Conservation (phyloP, 108 stramenopile genomes). For the Pseudonitzschia multiseries region DNA sequence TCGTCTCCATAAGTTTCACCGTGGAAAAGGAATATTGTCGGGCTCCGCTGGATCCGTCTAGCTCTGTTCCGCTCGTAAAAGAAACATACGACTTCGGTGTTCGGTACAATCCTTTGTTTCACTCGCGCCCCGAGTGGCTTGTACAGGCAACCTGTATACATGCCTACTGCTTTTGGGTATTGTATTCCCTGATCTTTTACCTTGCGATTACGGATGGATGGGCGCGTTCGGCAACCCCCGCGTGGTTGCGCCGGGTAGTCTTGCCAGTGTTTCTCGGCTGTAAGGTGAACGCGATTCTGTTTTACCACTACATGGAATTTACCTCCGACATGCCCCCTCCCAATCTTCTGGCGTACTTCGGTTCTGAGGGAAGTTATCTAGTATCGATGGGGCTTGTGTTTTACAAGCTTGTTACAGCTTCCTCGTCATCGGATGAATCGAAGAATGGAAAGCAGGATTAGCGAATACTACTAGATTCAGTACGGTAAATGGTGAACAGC, state of each 20-base stretch:
- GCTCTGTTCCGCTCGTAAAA: background rate
- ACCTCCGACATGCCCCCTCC: conserved; percentile 15
- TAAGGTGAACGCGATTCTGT: conserved; percentile 11
- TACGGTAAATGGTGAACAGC: background rate
- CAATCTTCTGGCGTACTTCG: conserved; percentile 11
- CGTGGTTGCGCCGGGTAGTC: background rate
- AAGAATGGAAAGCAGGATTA: background rate
- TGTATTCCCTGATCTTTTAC: conserved; percentile 3
- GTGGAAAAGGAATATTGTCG: conserved; percentile 10
- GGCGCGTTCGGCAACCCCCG: background rate
- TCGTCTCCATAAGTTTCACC: conserved; percentile 1
- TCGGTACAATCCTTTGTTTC: conserved; percentile 13
- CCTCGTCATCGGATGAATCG: background rate
- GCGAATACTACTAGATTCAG: too few species aligned
- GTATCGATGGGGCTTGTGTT: conserved; percentile 4
- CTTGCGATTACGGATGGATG: conserved; percentile 5
- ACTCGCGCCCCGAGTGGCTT: conserved; percentile 5
- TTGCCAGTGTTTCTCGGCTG: background rate
- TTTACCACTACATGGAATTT: conserved; percentile 21
- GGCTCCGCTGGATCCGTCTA: conserved; percentile 4
- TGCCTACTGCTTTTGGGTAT: conserved; percentile 7
- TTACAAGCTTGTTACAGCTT: background rate
- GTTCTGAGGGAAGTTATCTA: conserved; percentile 10
- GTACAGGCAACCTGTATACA: conserved; percentile 16
- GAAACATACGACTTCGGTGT: background rate